Evolutionary conservation across 495 filamentous ascomycete genomes (phyloP).

Genomic region (Podospora comata): DNA sequence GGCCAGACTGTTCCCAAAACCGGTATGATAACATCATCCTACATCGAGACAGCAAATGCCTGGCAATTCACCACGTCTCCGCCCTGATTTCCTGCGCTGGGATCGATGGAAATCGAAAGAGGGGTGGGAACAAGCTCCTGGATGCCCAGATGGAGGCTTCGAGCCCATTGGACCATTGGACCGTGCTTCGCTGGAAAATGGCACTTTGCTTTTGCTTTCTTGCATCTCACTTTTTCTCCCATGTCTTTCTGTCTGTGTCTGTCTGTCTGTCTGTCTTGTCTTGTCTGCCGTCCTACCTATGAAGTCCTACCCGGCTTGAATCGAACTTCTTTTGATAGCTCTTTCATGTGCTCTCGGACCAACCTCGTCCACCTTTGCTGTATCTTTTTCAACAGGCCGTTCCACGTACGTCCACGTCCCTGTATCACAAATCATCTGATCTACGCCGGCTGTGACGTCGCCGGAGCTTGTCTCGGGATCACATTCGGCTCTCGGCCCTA

Average conservation of each 20-base stretch:
- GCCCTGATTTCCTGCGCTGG: slow-evolving; percentile 18
- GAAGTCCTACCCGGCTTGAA: not conserved
- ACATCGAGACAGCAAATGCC: slow-evolving; percentile 14
- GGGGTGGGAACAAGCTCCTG: not conserved
- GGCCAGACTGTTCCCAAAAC: slow-evolving; percentile 21
- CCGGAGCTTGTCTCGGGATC: not conserved
- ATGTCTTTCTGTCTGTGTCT: not conserved
- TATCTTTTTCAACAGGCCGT: not conserved
- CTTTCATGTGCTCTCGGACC: not conserved
- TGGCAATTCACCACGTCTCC: slow-evolving; percentile 18
- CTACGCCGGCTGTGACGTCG: not conserved
- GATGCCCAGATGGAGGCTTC: not conserved
- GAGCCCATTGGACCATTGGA: not conserved
- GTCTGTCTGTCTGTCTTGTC: not conserved
- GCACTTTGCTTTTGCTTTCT: not conserved
- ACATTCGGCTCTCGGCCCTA: not conserved
- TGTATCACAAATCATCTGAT: not conserved
- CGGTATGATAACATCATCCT: slow-evolving; percentile 34
- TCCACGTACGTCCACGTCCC: not conserved
- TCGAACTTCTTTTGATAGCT: not conserved
- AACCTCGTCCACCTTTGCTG: not conserved
- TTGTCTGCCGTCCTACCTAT: slow-evolving; percentile 2
- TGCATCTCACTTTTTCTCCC: slow-evolving; percentile 2
- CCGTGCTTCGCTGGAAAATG: not conserved
- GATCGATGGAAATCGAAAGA: slow-evolving; percentile 17